Base-by-base conservation (phyloP, 23 red algal genomes). In the Cyanidioschyzon merolae region DNA sequence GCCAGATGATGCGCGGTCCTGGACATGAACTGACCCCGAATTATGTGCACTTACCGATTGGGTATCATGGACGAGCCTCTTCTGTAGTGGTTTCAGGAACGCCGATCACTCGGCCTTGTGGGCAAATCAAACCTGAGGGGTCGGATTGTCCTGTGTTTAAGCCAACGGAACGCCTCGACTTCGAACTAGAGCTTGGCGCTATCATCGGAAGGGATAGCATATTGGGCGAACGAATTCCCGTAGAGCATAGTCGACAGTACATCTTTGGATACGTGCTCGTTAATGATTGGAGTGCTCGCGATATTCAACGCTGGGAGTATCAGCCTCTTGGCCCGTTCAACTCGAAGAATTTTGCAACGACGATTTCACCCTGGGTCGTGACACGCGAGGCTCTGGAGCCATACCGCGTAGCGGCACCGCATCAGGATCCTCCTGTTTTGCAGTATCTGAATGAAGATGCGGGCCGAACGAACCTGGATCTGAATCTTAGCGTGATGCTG, bases 271-370 rank as follows among this genome's bases (percentile, higher is more conserved):
- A 88, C 2, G 79, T 86, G 30, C 39, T 91, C 25, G 85, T 91
- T 83, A 91, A 91, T 68, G 89, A 91, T 68, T 91, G 89, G 89
- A 83, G 78, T 50, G 89, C 89, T 2, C 75, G 89, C 74, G 89
- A 91, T 76, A 75, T 91, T 36, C 89, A 91, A 84, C 80, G 83
- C 34, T 91, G 89, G 89, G 89, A 91, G 68, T 91, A 91, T 40
- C 82, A 80, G 40, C 89, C 89, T 21, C 82, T 91, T 24, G 89
- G 89, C n/a, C 89, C 89, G 39, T 91, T 91, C 80, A 77, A 57
- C 24, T 84, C 89, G 12, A 91, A 91, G 41, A 89, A 83, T 18
- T 91, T 91, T 68, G 89, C 84, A 39, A 91, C 89, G 3, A 88
- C 83, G 0, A 89, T 91, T 18, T 76, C 59, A 36, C 89, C 89